Conservation (phyloP, 345 rosid genomes). For the Aurinia saxatilis region DNA sequence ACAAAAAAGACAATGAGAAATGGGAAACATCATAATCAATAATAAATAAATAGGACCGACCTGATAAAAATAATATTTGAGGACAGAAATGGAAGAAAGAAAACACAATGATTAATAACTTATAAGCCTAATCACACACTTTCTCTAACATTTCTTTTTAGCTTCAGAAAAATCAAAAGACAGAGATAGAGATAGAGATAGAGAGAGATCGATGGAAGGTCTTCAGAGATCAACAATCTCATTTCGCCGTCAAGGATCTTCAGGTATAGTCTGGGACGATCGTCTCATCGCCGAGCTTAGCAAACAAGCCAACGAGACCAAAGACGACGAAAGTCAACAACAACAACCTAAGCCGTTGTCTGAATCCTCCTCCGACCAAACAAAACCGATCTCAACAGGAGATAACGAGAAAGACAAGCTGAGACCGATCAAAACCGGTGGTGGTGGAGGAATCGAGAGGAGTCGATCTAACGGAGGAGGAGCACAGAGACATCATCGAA, state of each 20-base stretch:
- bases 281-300: constrained; percentile 53
- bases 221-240: constrained; percentile 87
- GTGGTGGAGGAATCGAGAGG: constrained; percentile 42
- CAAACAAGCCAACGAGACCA: constrained; percentile 22
- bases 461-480: constrained; percentile 82
- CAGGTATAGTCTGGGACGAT: constrained; percentile 89
- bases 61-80: no score
- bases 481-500: constrained; percentile 42
- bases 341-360: constrained; percentile 27
- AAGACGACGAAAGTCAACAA: constrained; percentile 26
- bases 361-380: constrained; percentile 20
- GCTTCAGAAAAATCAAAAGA: constrained; percentile 9
- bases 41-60: background rate
- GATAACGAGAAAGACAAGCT: constrained; percentile 36
- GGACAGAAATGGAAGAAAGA: constrained; percentile 8
- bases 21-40: constrained; percentile 1
- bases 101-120: constrained; percentile 29
- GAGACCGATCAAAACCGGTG: constrained; percentile 32
- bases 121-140: constrained; percentile 14
- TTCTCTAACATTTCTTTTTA: background rate
- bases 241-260: constrained; percentile 89
- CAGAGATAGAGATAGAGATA: background rate
- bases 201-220: constrained; percentile 52
- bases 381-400: background rate
- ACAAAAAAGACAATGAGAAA: no score